Conservation (phyloP, 805 yeast species). For the Zygotorulaspora chibaensis region DNA sequence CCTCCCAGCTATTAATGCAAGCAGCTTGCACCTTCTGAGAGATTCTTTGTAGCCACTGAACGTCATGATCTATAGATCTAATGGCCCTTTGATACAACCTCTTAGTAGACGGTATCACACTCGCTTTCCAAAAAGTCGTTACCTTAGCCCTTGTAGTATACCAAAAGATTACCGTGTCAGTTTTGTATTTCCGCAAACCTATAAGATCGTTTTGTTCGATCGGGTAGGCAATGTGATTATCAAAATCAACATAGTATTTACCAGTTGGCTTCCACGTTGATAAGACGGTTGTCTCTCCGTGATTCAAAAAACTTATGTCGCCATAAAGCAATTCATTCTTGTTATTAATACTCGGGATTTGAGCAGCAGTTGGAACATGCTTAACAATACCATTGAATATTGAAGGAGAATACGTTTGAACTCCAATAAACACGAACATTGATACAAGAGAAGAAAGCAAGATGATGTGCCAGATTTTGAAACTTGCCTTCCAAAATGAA, state of each 20-base stretch:
- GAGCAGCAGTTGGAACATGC: slow-evolving; percentile 1
- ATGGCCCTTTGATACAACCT: background rate
- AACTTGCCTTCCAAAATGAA: slow-evolving; percentile 1
- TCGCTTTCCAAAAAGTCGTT: background rate
- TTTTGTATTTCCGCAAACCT: slow-evolving; percentile 12
- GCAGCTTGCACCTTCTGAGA: background rate
- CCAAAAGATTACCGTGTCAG: slow-evolving; percentile 16
- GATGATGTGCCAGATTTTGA: slow-evolving; percentile 15
- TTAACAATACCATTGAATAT: slow-evolving; percentile 6
- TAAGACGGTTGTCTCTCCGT: slow-evolving; percentile 3
- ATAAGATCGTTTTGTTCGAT: slow-evolving; percentile 11
- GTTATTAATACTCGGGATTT: background rate
- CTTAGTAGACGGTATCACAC: background rate
- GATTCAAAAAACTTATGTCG: slow-evolving; percentile 11
- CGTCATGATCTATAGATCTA: background rate
- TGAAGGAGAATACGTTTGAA: slow-evolving; percentile 8
- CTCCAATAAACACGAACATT: slow-evolving; percentile 9
- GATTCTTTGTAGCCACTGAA: background rate
- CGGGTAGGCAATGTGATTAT: slow-evolving; percentile 20
- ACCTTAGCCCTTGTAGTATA: slow-evolving; percentile 11
- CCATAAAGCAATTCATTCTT: slow-evolving; percentile 10
- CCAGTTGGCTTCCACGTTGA: slow-evolving; percentile 21
- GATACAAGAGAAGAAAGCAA: slow-evolving; percentile 13
- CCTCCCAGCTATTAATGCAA: too few relatives aligned
- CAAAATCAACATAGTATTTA: slow-evolving; percentile 26